phyloP scores from a whole-genome alignment of 23 red algal species.

The Agarophyton chilense region DNA sequence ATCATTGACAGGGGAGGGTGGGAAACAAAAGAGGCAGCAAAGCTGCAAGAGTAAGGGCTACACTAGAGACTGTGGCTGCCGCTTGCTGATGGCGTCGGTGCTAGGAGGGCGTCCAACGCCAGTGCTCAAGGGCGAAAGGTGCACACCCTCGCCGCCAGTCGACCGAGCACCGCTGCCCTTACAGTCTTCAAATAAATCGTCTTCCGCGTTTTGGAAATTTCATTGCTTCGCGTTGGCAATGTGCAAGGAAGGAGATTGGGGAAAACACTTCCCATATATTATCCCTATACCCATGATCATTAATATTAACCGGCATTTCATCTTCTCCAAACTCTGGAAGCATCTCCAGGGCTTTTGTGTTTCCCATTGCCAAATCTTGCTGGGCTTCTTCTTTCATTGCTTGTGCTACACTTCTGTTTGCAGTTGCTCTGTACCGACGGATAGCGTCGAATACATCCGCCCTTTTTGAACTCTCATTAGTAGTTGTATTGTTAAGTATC shows the following conservation, averaged over 20 bases:
- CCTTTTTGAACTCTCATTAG: conserved; percentile 61
- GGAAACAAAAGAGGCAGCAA: too few species aligned
- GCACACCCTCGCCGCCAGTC: too few species aligned
- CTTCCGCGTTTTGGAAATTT: neutral
- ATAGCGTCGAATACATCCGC: neutral
- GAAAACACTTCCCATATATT: conserved; percentile 54
- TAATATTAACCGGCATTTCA: conserved; percentile 42
- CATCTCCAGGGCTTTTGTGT: neutral
- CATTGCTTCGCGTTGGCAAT: neutral
- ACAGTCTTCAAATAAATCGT: too few species aligned
- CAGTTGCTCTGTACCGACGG: too few species aligned
- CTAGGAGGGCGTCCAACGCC: too few species aligned
- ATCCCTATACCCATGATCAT: conserved; percentile 29
- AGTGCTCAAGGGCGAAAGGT: too few species aligned
- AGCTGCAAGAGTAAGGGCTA: too few species aligned
- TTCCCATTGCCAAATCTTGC: neutral
- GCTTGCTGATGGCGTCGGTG: too few species aligned
- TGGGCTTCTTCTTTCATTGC: conserved; percentile 39
- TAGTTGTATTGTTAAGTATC: conserved; percentile 55
- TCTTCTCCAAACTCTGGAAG: conserved; percentile 49
- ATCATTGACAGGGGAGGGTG: too few species aligned
- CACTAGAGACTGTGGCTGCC: too few species aligned
- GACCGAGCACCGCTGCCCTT: too few species aligned
- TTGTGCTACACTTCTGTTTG: too few species aligned
- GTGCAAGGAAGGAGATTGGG: conserved; percentile 12